phyloP scores from a whole-genome alignment of 2,329 filamentous ascomycete species.

The Cytospora chrysosperma region DNA sequence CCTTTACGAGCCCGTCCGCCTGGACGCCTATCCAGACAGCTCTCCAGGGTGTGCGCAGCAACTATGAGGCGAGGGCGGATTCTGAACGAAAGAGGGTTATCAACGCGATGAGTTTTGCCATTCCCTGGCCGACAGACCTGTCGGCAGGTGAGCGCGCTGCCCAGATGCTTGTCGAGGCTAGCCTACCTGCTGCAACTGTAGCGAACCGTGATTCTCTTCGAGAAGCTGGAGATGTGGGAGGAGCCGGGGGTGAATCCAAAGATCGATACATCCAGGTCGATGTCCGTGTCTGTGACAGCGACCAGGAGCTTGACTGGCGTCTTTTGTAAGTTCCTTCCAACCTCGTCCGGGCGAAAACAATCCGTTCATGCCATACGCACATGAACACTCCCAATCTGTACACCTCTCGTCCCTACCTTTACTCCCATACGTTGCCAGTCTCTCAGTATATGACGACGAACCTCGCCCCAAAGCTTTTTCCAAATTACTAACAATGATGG shows the following conservation, averaged over 20 bases:
- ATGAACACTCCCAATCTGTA: not conserved
- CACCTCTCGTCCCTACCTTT: not conserved
- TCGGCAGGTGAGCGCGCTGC: not conserved
- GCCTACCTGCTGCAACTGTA: not conserved
- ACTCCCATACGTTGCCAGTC: not conserved
- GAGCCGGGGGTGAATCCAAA: constrained; percentile 4
- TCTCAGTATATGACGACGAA: too few relatives aligned
- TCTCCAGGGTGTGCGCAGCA: constrained; percentile 45
- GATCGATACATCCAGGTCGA: constrained; percentile 66
- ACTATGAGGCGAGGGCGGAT: not conserved
- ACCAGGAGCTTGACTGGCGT: constrained; percentile 56
- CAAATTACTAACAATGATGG: not conserved
- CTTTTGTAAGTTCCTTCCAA: constrained; percentile 45
- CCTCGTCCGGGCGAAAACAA: not conserved
- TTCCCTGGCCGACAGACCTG: constrained; percentile 49
- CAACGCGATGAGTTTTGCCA: constrained; percentile 44
- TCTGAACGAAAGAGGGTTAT: constrained; percentile 27
- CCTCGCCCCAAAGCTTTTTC: not conserved
- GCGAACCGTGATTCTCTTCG: constrained; percentile 21
- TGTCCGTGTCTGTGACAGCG: constrained; percentile 51
- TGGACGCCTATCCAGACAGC: constrained; percentile 36
- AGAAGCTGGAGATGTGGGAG: constrained; percentile 10
- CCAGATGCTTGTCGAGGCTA: not conserved
- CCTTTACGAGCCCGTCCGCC: not conserved
- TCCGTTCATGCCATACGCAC: not conserved